Percentiles rank a stretch among this genome's conserved stretches.
These are phyloP conservation scores for Oryza rufipogon DNA, from an alignment of 176 grass and related monocot genomes.

Conservation along the genomic window DNA sequence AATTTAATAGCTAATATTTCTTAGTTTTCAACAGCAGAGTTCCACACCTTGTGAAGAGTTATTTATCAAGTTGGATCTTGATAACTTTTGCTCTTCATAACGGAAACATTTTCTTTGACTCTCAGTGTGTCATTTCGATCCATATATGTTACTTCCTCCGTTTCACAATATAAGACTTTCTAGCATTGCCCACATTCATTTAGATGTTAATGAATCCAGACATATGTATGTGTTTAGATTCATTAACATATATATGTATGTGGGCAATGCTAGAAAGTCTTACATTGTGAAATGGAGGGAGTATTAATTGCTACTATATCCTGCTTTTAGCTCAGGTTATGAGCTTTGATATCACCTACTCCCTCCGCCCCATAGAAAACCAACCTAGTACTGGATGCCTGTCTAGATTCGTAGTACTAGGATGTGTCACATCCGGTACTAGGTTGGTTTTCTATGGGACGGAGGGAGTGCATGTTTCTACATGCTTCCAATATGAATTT, in stretches of 20 bases:
- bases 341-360: slow-evolving; percentile 3
- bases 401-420: too few relatives aligned
- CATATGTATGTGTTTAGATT: too few relatives aligned
- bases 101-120: slow-evolving; percentile 5
- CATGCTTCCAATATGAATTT: neutral
- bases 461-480: neutral
- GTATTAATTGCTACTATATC: slow-evolving; percentile 21
- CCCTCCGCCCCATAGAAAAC: too few relatives aligned
- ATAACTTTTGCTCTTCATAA: slow-evolving; percentile 6
- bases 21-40: slow-evolving; percentile 10
- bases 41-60: neutral
- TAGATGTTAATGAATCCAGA: too few relatives aligned
- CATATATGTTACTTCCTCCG: neutral
- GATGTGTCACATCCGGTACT: too few relatives aligned
- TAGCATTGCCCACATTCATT: too few relatives aligned
- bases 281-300: too few relatives aligned
- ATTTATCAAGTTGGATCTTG: slow-evolving; percentile 24
- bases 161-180: too few relatives aligned
- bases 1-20: slow-evolving; percentile 25
- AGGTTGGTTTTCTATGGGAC: too few relatives aligned
- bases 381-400: too few relatives aligned
- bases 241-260: too few relatives aligned
- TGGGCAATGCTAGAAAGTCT: too few relatives aligned
- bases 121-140: slow-evolving; percentile 14
- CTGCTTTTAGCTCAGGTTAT: slow-evolving; percentile 16